Conservation (phyloP, 2,329 filamentous ascomycete genomes). For the Endothia cerciana region DNA sequence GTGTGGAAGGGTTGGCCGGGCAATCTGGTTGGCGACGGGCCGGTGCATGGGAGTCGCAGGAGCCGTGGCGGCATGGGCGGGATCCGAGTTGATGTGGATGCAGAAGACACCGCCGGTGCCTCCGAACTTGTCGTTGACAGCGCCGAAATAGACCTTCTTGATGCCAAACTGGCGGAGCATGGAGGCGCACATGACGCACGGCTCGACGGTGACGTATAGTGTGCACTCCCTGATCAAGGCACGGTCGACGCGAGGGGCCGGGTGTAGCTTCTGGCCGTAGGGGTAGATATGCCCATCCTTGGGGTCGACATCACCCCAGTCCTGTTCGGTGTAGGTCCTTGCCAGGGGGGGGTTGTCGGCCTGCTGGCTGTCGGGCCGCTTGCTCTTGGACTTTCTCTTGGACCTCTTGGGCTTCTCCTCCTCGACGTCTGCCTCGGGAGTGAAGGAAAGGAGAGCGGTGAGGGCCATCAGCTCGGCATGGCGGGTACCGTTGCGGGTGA, state of each 20-base stretch:
- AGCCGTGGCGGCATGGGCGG: conserved; percentile 32
- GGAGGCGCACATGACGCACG: conserved; percentile 98
- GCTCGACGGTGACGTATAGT: conserved; percentile 96
- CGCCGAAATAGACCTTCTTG: conserved; percentile 90
- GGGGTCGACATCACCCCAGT: conserved; percentile 57
- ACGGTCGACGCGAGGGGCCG: conserved; percentile 62
- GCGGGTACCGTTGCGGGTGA: conserved; percentile 85
- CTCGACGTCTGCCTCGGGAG: conserved; percentile 39
- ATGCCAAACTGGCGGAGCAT: conserved; percentile 87
- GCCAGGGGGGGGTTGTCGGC: conserved; percentile 26
- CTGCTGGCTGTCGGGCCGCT: conserved; percentile 33
- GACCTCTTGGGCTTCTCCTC: conserved; percentile 25
- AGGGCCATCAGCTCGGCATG: conserved; percentile 96
- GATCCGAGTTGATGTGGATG: conserved; percentile 69
- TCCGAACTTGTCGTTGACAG: conserved; percentile 94
- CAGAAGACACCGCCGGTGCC: conserved; percentile 93
- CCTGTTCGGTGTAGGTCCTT: conserved; percentile 41
- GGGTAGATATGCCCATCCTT: conserved; percentile 61
- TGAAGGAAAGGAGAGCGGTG: conserved; percentile 55
- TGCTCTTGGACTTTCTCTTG: conserved; percentile 22
- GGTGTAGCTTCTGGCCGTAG: conserved; percentile 63
- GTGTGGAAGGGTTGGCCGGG: conserved; percentile 25
- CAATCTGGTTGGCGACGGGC: conserved; percentile 24
- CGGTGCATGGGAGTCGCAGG: conserved; percentile 38
- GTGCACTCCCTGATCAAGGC: conserved; percentile 71